phyloP scores from a whole-genome alignment of 2,329 filamentous ascomycete genomes.

The Calonectria henricotiae region DNA sequence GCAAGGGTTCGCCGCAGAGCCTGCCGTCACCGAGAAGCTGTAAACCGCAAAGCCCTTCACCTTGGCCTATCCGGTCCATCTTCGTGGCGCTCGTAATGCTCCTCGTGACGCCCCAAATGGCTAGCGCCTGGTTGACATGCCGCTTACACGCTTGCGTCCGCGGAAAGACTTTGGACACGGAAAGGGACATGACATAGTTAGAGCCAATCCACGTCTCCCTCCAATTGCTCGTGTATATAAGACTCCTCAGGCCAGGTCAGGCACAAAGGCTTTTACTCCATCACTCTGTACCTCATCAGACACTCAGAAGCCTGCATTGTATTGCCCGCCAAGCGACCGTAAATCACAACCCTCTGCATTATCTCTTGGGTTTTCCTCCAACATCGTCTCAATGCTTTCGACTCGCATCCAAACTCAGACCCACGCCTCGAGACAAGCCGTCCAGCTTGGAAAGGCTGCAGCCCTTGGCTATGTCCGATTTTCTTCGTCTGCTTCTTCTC shows the following conservation, averaged over 20 bases:
- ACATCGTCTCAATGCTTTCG: slow-evolving; percentile 51
- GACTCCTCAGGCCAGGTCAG: slow-evolving; percentile 37
- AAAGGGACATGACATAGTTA: slow-evolving; percentile 8
- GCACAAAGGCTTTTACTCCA: slow-evolving; percentile 32
- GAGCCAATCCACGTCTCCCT: background rate
- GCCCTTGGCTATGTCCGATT: slow-evolving; percentile 45
- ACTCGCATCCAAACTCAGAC: slow-evolving; percentile 47
- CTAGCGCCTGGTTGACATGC: slow-evolving; percentile 30
- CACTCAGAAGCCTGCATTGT: slow-evolving; percentile 23
- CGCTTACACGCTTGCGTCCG: slow-evolving; percentile 30
- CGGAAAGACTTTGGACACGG: background rate
- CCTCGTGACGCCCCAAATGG: slow-evolving; percentile 35
- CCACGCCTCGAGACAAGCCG: slow-evolving; percentile 50
- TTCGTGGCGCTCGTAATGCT: slow-evolving; percentile 46
- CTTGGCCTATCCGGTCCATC: slow-evolving; percentile 44
- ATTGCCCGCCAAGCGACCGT: slow-evolving; percentile 4
- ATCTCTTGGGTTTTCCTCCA: slow-evolving; percentile 30
- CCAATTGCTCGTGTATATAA: slow-evolving; percentile 42
- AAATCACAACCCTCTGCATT: background rate
- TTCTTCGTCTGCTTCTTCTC: slow-evolving; percentile 39
- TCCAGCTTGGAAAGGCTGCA: slow-evolving; percentile 50
- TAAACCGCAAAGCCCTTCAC: slow-evolving; percentile 18
- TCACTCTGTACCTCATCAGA: slow-evolving; percentile 35
- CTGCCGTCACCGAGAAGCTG: slow-evolving; percentile 22
- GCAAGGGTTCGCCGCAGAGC: slow-evolving; percentile 13